Evolutionary conservation across 164 flowering plant species (phyloP).

Genomic region (Sedum album): DNA sequence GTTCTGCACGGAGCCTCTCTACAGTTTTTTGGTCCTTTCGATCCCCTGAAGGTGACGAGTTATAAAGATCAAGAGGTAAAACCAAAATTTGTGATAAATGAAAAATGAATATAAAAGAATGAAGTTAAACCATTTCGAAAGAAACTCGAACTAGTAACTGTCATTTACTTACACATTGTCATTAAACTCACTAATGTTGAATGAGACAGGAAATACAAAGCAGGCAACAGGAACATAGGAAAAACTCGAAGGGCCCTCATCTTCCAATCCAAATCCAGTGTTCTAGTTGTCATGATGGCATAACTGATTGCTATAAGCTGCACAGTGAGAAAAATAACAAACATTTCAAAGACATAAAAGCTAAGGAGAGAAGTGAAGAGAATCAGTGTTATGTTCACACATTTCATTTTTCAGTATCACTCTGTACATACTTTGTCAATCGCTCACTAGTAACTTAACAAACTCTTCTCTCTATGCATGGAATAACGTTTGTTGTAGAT

Average conservation of each 20-base stretch:
- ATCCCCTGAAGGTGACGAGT: conserved; percentile 40
- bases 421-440: not conserved
- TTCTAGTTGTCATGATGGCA: not conserved
- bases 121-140: not conserved
- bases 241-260: conserved; percentile 35
- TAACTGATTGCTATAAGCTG: conserved; percentile 27
- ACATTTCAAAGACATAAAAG: not conserved
- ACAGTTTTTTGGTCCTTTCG: conserved; percentile 54
- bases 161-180: conserved; percentile 34
- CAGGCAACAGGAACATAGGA: conserved; percentile 85
- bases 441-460: too few relatives aligned
- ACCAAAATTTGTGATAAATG: not conserved
- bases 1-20: conserved; percentile 41
- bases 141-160: too few relatives aligned
- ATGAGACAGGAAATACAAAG: conserved; percentile 40
- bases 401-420: not conserved
- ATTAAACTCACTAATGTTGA: conserved; percentile 39
- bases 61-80: conserved; percentile 9
- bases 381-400: not conserved
- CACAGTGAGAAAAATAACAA: conserved; percentile 5
- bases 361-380: not conserved
- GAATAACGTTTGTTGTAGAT: not conserved
- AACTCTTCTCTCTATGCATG: too few relatives aligned
- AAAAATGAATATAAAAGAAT: not conserved
- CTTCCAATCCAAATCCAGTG: not conserved